Evolutionary conservation across 257 asterid species (phyloP), one percentile per base, ranked within the genome.

Genomic region (Solanum neorickii): DNA sequence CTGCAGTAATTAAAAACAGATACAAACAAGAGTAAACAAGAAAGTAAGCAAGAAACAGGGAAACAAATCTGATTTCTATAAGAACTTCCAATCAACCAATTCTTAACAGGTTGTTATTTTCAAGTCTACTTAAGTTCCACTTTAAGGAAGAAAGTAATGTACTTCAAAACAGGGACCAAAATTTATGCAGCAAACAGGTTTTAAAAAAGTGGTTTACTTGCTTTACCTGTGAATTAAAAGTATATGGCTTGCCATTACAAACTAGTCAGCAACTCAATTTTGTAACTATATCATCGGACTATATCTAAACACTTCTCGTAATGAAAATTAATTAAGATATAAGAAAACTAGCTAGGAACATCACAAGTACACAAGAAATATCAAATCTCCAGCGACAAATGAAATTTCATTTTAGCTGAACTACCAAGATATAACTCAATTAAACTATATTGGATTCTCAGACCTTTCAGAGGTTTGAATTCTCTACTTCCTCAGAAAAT

Each of bases 1-100:
- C 99, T 97, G 98, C 86, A 80, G 85, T 18, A 8, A 60, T 80
- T 47, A 47, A 47, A 80, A 47, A 80, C 66, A 80, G 68, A 47
- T 80, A 80, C 68, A 80, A 27, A 80, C 65, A 80, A 27, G 68
- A 80, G 44, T 80, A 80, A 80, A 18, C 52, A 44, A 44, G 49
- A 44, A 44, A 3, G 15, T 14, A 44, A 44, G 84, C 39, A 47
- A 80, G 41, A 80, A 80, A 80, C 27, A 77, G 44, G 68, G 21
- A 37, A 23, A 27, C 3, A 27, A 80, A 29, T 47, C 20, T 80
- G 85, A 29, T 80, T 47, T 78, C 60, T 15, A 25, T 25, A 46
- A 78, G 84, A 78, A 80, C 44, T 46, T 47, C 29, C 18, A 47
- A 80, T 47, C 37, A 29, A 47, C 68, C 65, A 80, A 47, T 47